Conservation (phyloP, 140 eudicot genomes). For the Flaveria floridana region DNA sequence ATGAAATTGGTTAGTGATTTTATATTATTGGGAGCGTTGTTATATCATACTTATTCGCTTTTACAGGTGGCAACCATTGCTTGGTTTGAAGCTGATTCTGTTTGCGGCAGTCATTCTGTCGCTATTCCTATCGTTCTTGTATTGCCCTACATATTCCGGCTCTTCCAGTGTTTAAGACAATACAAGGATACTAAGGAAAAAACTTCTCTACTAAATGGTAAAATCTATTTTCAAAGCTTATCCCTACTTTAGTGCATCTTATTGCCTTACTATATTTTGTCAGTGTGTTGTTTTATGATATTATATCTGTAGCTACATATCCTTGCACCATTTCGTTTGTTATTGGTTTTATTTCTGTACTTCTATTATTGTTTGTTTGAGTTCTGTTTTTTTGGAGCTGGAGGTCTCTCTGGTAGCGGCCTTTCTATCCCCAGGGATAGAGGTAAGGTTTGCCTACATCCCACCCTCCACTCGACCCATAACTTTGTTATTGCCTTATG, state of each 20-base stretch:
- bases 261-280: too few species aligned
- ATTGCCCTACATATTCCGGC: constrained; percentile 86
- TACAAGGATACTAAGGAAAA: constrained; percentile 91
- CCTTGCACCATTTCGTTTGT: too few species aligned
- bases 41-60: constrained; percentile 7
- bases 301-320: too few species aligned
- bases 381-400: too few species aligned
- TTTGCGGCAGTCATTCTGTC: constrained; percentile 93
- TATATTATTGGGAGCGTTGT: not conserved
- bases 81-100: constrained; percentile 99
- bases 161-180: constrained; percentile 95
- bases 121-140: constrained; percentile 92
- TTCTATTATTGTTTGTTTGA: too few species aligned
- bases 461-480: too few species aligned
- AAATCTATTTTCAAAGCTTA: constrained; percentile 10
- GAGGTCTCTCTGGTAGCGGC: too few species aligned
- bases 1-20: not conserved
- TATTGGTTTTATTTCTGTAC: too few species aligned
- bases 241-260: not conserved
- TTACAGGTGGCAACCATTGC: constrained; percentile 96
- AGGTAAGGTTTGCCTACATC: too few species aligned
- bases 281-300: too few species aligned
- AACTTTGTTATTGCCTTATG: too few species aligned
- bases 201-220: constrained; percentile 81
- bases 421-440: too few species aligned